Evolutionary conservation across 2,329 filamentous ascomycete species (phyloP).

Genomic region (Ophiosphaerella narmari): DNA sequence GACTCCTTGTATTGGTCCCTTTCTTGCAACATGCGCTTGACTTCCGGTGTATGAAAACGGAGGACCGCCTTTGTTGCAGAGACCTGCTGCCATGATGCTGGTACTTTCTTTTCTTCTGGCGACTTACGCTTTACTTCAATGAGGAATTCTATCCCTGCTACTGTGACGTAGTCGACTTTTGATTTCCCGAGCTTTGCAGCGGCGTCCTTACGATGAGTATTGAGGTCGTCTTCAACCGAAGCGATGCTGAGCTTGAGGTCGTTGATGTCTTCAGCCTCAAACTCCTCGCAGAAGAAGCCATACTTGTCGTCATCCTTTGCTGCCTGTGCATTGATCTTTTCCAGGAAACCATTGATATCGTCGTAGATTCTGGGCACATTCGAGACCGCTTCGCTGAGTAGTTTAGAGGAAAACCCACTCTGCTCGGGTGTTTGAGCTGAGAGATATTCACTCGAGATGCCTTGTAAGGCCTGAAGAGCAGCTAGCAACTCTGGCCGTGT

Average conservation of each 20-base stretch:
- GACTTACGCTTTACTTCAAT: conserved; percentile 83
- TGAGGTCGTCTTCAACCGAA: conserved; percentile 86
- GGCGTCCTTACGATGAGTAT: conserved; percentile 73
- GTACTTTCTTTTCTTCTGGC: conserved; percentile 76
- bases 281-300: conserved; percentile 82
- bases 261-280: conserved; percentile 87
- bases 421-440: conserved; percentile 67
- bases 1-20: conserved; percentile 95
- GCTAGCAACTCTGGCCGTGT: conserved; percentile 84
- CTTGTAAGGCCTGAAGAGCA: conserved; percentile 83
- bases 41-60: conserved; percentile 92
- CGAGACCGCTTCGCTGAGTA: conserved; percentile 73
- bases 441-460: conserved; percentile 76
- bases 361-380: conserved; percentile 77
- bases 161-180: conserved; percentile 77
- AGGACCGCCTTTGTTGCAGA: conserved; percentile 91
- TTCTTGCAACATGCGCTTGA: conserved; percentile 79
- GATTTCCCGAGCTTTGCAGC: conserved; percentile 73
- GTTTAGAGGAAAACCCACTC: conserved; percentile 71
- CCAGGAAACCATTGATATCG: conserved; percentile 74
- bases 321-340: conserved; percentile 82
- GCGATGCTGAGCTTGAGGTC: conserved; percentile 92
- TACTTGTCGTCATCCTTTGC: conserved; percentile 92
- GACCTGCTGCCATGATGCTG: conserved; percentile 93
- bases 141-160: conserved; percentile 90